Conservation (phyloP, 345 rosid genomes). For the Anastatica hierochuntica region DNA sequence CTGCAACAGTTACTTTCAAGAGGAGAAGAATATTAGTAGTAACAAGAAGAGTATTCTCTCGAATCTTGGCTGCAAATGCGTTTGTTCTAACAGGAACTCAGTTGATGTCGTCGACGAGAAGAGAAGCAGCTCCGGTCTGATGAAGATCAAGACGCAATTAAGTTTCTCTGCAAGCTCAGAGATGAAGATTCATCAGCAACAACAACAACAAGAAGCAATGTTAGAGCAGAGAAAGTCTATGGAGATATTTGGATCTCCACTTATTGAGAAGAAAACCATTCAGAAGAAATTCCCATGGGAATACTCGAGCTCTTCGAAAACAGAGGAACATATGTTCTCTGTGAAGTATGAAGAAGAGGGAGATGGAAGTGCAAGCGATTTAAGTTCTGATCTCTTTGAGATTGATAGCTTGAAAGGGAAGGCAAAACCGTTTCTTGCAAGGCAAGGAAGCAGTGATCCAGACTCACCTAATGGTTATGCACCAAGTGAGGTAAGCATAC, state of each 20-base stretch:
- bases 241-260: constrained; percentile 57
- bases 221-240: constrained; percentile 38
- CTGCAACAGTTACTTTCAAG: constrained; percentile 18
- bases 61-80: constrained; percentile 50
- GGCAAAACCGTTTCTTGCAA: constrained; percentile 41
- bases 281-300: constrained; percentile 50
- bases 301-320: constrained; percentile 19
- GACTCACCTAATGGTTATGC: constrained; percentile 56
- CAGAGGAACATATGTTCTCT: constrained; percentile 24
- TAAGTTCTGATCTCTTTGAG: constrained; percentile 82
- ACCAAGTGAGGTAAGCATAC: constrained; percentile 84
- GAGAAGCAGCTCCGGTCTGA: constrained; percentile 16
- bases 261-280: constrained; percentile 27
- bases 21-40: constrained; percentile 12
- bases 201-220: constrained; percentile 15
- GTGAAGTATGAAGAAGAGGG: constrained; percentile 13
- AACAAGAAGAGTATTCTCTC: constrained; percentile 44
- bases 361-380: constrained; percentile 50
- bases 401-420: constrained; percentile 69
- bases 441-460: constrained; percentile 42
- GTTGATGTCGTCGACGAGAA: constrained; percentile 41
- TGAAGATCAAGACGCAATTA: constrained; percentile 12
- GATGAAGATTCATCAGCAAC: constrained; percentile 13
- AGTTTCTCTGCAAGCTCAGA: constrained; percentile 32
- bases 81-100: constrained; percentile 44